Base-by-base conservation (phyloP, 768 basidiomycete genomes). In the Termitomyces sp. region DNA sequence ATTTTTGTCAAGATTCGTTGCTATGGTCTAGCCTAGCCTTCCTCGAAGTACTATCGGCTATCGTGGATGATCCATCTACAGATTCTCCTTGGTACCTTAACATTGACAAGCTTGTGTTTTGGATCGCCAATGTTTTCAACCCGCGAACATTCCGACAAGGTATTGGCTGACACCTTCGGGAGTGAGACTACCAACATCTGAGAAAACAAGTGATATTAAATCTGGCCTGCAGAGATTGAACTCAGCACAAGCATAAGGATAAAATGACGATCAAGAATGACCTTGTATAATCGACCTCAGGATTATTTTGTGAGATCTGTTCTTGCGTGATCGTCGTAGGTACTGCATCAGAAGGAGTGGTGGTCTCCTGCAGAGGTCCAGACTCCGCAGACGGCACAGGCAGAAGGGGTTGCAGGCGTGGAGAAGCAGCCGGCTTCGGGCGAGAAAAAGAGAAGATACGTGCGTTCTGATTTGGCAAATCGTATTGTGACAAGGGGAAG, bases 161-260 rank as follows among this genome's bases (percentile, higher is more conserved):
- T 95, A 95, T 70, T 94, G 93, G 72, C 91, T 94, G 61, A 97
- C 92, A 56, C 91, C 90, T 73, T 92, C 90, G 32, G 94, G 93
- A 21, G 92, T 94, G 60, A 95, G 77, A 63, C 91, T 91, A 21
- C 96, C 96, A 41, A 98, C 85, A 64, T 98, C 96, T 55, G 91
- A 93, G 68, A 98, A 91, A 37, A 98, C 92, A 37, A 98, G 80
- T 35, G 92, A 89, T 61, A 98, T 96, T 61, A 96, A 75, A 75
- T 98, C 94, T 53, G 95, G 92, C 66, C 90, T 92, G 61, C 11
- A 58, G 58, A 42, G 37, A 44, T n/a, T 46, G 30, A 48, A 51
- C 23, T 58, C 27, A 59, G 44, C 42, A 39, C 42, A 39, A 46
- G 30, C 19, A 34, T 25, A 50, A 43, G 28, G 19, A 43, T 23